Evolutionary conservation across 139 green algal genomes (phyloP), one percentile per base, ranked within the genome.

Genomic region (Ulvella scutata): DNA sequence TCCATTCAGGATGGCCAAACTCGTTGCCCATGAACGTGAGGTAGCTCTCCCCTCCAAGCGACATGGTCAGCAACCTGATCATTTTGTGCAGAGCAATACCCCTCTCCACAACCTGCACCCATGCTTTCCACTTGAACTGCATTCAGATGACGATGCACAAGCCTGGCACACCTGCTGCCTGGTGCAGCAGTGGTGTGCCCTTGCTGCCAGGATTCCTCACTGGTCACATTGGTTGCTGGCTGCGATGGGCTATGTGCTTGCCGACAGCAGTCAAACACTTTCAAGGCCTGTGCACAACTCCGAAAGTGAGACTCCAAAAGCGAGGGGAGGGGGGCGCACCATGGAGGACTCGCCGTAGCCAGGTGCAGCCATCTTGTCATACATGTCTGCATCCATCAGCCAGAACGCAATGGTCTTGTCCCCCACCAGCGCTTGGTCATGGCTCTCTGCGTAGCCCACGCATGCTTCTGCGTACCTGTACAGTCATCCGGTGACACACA

Each of bases 341-440:
- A 67, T 67, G 51, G n/a, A 36, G 13, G 51, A 67, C 1, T 67
- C 51, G 51, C 51, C 51, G 51, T 34, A 67, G 51, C 51, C 51
- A 40, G 74, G 61, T 2, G 88, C 40, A 17, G 87, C 84, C 93
- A 98, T 99, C 88, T 61, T 86, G 79, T 93, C 87, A 81, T 99
- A 98, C 94, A 99, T 99, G 72, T 94, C 91, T 79, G 92, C 92
- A 83, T 98, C 94, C 94, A 98, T 98, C 20, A 98, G 88, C 93
- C 94, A 98, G 84, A 99, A 98, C 36, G 94, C 94, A 33, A 98
- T 96, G 43, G 94, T 98, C 87, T 98, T 97, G 84, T 97, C 92
- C 33, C 93, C 93, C 62, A 98, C 93, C 38, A 98, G 83, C 28
- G 93, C 93, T 84, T 93, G 88, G 85, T 98, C 93, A 83, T 98